Percentiles rank a stretch among this genome's conserved stretches.
phyloP scores from a whole-genome alignment of 352 stramenopile species.

The Phytophthora parvispora region DNA sequence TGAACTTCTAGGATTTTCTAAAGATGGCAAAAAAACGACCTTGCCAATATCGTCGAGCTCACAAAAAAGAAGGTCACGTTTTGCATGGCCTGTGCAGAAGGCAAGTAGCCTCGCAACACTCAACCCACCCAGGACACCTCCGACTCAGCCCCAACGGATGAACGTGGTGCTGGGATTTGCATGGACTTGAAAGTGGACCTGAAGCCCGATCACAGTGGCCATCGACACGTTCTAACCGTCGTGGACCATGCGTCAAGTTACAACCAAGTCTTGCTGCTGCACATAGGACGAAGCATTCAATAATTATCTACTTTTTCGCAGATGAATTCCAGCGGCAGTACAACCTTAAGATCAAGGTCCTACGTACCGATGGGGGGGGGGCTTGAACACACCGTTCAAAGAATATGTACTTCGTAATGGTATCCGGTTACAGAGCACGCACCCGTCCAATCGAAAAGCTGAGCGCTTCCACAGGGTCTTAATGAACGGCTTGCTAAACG shows the following conservation, averaged over 20 bases:
- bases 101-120: background rate
- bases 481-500: too few species aligned
- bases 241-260: conserved; percentile 19
- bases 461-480: background rate
- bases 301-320: conserved; percentile 2
- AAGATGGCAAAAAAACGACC: background rate
- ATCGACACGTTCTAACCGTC: conserved; percentile 14
- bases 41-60: background rate
- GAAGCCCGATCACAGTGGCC: background rate
- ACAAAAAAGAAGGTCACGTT: background rate
- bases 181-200: conserved; percentile 17
- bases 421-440: background rate
- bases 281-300: conserved; percentile 11
- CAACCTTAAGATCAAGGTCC: conserved; percentile 1
- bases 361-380: background rate
- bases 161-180: conserved; percentile 8
- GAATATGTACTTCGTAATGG: background rate
- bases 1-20: background rate
- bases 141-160: conserved; percentile 6
- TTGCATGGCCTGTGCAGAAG: conserved; percentile 14
- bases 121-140: conserved; percentile 10
- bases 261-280: conserved; percentile 13
- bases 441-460: background rate
- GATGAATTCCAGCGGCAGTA: conserved; percentile 16
- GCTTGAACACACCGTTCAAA: background rate